phyloP scores from a whole-genome alignment of 2,329 filamentous ascomycete genomes.

The Aschersonia sp. region DNA sequence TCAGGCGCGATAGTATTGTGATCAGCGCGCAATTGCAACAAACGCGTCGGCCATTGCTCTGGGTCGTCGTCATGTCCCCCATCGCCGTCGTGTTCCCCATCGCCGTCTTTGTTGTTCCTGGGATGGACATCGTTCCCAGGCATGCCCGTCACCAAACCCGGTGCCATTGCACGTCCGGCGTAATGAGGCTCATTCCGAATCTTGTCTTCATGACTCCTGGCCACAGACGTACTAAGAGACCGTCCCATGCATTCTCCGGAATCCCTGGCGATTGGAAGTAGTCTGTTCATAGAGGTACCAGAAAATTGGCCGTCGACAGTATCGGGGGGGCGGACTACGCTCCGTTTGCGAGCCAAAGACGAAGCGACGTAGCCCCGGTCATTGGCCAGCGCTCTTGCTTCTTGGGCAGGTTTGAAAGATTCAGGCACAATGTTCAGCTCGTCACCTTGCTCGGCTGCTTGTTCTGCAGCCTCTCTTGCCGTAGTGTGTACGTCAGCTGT shows the following conservation, averaged over 20 bases:
- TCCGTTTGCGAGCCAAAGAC: slow-evolving; percentile 33
- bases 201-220: no score
- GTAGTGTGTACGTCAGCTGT: slow-evolving; percentile 63
- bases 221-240: no score
- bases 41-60: no score
- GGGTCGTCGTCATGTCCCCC: no score
- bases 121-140: no score
- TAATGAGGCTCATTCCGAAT: no score
- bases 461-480: slow-evolving; percentile 69
- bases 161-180: no score
- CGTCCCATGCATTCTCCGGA: neutral
- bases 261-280: neutral
- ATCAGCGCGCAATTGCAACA: no score
- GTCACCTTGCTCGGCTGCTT: slow-evolving; percentile 65
- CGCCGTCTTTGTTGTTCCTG: no score
- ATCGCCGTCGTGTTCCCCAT: no score
- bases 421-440: slow-evolving; percentile 83
- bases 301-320: slow-evolving; percentile 68
- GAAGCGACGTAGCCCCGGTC: slow-evolving; percentile 12
- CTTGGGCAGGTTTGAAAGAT: slow-evolving; percentile 54
- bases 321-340: slow-evolving; percentile 56
- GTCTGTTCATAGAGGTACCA: slow-evolving; percentile 29
- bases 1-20: neutral
- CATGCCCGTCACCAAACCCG: no score
- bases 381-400: slow-evolving; percentile 25